A percentile compares a stretch with the other conserved stretches of the same genome.
Conservation (phyloP, 352 stramenopile species). For the Peronospora tabacina region DNA sequence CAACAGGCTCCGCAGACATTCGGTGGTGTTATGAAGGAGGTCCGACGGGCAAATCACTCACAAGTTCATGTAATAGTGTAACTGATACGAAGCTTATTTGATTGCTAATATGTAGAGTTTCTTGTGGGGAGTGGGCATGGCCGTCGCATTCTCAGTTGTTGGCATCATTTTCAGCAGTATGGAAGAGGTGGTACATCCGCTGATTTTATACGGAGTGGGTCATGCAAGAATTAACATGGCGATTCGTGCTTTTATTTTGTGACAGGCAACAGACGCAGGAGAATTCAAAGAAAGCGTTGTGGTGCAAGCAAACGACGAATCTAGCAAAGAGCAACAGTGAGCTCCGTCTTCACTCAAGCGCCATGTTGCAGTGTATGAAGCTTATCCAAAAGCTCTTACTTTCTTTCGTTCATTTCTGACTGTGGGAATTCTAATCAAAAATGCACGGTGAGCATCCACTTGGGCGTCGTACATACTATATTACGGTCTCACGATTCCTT, state of each 20-base stretch:
- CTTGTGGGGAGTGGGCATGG: slow-evolving; percentile 71
- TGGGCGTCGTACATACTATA: slow-evolving; percentile 25
- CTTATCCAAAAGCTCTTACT: slow-evolving; percentile 9
- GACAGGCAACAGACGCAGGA: slow-evolving; percentile 15
- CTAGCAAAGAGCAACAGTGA: slow-evolving; percentile 7
- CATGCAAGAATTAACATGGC: neutral
- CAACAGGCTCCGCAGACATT: slow-evolving; percentile 51
- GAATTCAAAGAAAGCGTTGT: slow-evolving; percentile 26
- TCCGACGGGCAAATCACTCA: slow-evolving; percentile 1
- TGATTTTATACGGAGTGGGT: neutral
- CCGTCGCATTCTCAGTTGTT: slow-evolving; percentile 60
- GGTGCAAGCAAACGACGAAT: slow-evolving; percentile 1
- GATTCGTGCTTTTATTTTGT: slow-evolving; percentile 2
- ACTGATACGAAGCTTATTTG: neutral
- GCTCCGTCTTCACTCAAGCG: slow-evolving; percentile 7
- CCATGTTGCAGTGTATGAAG: slow-evolving; percentile 6
- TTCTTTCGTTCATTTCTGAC: slow-evolving; percentile 6
- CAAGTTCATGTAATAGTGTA: neutral
- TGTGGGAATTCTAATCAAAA: slow-evolving; percentile 23
- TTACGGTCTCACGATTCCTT: slow-evolving; percentile 13
- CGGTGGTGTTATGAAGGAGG: slow-evolving; percentile 57
- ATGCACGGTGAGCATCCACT: slow-evolving; percentile 7
- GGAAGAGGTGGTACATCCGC: slow-evolving; percentile 38
- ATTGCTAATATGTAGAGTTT: slow-evolving; percentile 46
- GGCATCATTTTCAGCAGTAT: slow-evolving; percentile 60